phyloP scores from a whole-genome alignment of 2,329 filamentous ascomycete species.

The Hirsutella minnesotensis region DNA sequence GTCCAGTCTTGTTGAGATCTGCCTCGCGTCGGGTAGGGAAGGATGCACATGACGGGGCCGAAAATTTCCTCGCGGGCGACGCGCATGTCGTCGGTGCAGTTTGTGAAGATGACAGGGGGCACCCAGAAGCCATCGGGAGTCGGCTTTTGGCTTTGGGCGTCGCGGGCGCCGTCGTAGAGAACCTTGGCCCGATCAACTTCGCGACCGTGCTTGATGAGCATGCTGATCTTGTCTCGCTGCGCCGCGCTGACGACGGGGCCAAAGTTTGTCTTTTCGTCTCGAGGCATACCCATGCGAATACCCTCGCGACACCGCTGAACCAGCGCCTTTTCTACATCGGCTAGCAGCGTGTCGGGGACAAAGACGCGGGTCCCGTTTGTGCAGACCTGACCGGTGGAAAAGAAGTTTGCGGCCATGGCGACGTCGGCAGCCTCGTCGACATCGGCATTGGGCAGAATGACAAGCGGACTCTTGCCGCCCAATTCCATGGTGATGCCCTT shows the following conservation, averaged over 20 bases:
- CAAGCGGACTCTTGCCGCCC: conserved; percentile 72
- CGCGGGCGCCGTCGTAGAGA: conserved; percentile 57
- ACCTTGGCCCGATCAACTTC: conserved; percentile 62
- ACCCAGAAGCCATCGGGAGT: conserved; percentile 66
- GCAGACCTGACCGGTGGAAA: conserved; percentile 82
- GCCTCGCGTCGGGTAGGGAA: conserved; percentile 50
- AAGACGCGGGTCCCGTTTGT: conserved; percentile 88
- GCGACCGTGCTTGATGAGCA: conserved; percentile 66
- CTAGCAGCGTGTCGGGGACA: conserved; percentile 54
- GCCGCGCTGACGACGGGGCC: conserved; percentile 66
- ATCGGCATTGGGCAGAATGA: conserved; percentile 71
- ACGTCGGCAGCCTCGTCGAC: conserved; percentile 73
- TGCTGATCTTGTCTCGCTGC: conserved; percentile 67
- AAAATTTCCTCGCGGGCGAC: conserved; percentile 80
- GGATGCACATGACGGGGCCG: conserved; percentile 73
- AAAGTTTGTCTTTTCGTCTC: conserved; percentile 65
- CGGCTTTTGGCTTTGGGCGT: conserved; percentile 37
- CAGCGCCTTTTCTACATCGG: conserved; percentile 55
- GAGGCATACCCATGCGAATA: conserved; percentile 64
- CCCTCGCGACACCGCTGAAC: conserved; percentile 43
- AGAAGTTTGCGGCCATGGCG: conserved; percentile 92
- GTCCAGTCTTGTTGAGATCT: conserved; percentile 27
- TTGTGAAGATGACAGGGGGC: conserved; percentile 70
- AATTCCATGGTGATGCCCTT: conserved; percentile 91
- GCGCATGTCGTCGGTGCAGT: conserved; percentile 74